phyloP scores from a whole-genome alignment of 2,329 filamentous ascomycete species.

The Alternaria incomplexa region DNA sequence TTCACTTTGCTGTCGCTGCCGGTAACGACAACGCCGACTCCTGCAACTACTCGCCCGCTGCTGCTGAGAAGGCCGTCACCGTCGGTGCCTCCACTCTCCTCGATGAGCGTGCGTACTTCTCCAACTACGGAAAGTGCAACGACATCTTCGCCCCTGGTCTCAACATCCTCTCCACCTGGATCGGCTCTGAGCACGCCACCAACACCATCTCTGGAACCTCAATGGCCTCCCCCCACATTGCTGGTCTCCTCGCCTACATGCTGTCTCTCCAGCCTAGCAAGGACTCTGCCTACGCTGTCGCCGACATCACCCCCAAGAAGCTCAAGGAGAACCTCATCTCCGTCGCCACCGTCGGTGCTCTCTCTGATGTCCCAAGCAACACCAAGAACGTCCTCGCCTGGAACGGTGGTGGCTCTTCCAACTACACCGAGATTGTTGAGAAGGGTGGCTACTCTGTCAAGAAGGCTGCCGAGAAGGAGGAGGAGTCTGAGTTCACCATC shows the following conservation, averaged over 20 bases:
- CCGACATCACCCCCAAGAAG: constrained; percentile 88
- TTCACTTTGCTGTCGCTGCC: constrained; percentile 97
- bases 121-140: constrained; percentile 99
- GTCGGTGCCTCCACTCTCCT: constrained; percentile 93
- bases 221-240: constrained; percentile 97
- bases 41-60: constrained; percentile 98
- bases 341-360: constrained; percentile 78
- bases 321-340: constrained; percentile 87
- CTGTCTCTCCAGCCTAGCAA: constrained; percentile 90
- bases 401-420: constrained; percentile 95
- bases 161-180: constrained; percentile 98
- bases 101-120: constrained; percentile 99
- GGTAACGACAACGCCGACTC: constrained; percentile 99
- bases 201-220: constrained; percentile 99
- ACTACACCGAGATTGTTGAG: constrained; percentile 84
- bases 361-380: constrained; percentile 81
- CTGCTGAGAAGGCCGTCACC: constrained; percentile 88
- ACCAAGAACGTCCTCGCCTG: constrained; percentile 96
- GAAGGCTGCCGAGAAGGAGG: constrained; percentile 32
- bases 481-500: constrained; percentile 49
- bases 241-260: constrained; percentile 96
- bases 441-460: constrained; percentile 71
- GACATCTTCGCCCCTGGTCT: constrained; percentile 98
- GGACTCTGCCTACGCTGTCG: constrained; percentile 90
- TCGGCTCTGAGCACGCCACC: constrained; percentile 91